These are phyloP conservation scores for Rhizopus delemar DNA, from an alignment of 371 early-diverging fungal genomes.

Conservation along the genomic window DNA sequence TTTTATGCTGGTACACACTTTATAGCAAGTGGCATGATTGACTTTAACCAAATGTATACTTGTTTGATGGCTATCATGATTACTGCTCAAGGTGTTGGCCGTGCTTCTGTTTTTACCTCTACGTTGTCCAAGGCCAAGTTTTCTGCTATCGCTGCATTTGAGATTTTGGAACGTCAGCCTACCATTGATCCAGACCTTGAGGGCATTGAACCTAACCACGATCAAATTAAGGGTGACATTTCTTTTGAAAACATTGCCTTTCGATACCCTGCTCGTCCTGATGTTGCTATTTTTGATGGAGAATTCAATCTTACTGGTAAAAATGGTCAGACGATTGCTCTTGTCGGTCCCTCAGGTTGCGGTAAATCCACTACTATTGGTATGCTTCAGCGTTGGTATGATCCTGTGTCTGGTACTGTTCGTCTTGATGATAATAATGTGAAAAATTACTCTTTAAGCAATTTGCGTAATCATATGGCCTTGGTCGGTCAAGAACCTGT, in stretches of 20 bases:
- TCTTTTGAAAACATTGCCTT: conserved; percentile 67
- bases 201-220: conserved; percentile 50
- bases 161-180: conserved; percentile 71
- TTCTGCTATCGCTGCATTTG: conserved; percentile 78
- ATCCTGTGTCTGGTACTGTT: conserved; percentile 65
- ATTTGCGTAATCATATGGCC: conserved; percentile 73
- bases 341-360: conserved; percentile 87
- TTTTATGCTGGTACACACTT: conserved; percentile 62
- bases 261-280: conserved; percentile 82
- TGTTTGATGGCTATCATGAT: conserved; percentile 80
- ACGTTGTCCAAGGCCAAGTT: conserved; percentile 77
- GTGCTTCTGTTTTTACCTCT: conserved; percentile 57
- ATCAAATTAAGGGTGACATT: conserved; percentile 55
- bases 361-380: conserved; percentile 87
- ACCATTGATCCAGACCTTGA: conserved; percentile 69
- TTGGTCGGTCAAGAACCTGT: conserved; percentile 89
- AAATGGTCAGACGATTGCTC: conserved; percentile 78
- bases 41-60: conserved; percentile 52
- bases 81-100: conserved; percentile 69
- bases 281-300: conserved; percentile 76
- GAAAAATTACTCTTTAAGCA: conserved; percentile 57
- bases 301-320: conserved; percentile 69
- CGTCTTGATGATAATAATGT: conserved; percentile 70
- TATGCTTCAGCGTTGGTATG: conserved; percentile 87
- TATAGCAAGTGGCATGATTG: conserved; percentile 35